phyloP scores from a whole-genome alignment of 2,329 filamentous ascomycete species.

The Talaromyces amestolkiae region DNA sequence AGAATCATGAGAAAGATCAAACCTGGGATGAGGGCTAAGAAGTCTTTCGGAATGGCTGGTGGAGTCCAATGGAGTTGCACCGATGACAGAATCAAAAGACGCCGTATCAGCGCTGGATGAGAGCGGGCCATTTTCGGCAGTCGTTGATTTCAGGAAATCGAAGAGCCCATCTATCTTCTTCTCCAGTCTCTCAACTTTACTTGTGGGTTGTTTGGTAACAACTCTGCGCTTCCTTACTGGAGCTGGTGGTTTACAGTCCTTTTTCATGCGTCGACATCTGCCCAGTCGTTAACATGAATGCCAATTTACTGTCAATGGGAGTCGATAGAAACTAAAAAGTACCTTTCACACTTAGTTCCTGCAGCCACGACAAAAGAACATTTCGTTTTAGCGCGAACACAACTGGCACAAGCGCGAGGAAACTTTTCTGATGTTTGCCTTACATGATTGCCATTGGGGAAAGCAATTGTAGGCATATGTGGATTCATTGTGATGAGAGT shows the following conservation, averaged over 20 bases:
- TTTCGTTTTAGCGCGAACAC: conserved; percentile 9
- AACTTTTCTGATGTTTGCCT: background rate
- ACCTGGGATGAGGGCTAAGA: background rate
- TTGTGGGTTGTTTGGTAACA: background rate
- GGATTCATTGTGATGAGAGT: background rate
- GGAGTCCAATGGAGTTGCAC: background rate
- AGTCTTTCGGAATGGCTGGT: background rate
- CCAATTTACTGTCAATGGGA: background rate
- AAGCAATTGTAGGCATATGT: background rate
- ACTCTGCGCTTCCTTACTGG: background rate
- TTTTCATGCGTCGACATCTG: conserved; percentile 13
- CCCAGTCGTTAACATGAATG: background rate
- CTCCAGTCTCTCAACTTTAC: conserved; percentile 12
- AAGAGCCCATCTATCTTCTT: conserved; percentile 12
- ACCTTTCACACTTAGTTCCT: conserved; percentile 14
- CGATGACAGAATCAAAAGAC: background rate
- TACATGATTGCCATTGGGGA: background rate
- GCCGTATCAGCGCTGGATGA: background rate
- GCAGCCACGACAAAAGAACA: background rate
- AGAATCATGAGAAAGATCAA: background rate
- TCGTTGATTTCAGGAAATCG: conserved; percentile 2
- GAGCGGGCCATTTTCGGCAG: background rate
- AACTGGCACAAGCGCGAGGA: conserved; percentile 7
- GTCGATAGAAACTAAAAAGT: background rate
- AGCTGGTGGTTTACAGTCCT: conserved; percentile 1